Base-by-base conservation (phyloP, 805 yeast genomes). In the Candida xyloterini region DNA sequence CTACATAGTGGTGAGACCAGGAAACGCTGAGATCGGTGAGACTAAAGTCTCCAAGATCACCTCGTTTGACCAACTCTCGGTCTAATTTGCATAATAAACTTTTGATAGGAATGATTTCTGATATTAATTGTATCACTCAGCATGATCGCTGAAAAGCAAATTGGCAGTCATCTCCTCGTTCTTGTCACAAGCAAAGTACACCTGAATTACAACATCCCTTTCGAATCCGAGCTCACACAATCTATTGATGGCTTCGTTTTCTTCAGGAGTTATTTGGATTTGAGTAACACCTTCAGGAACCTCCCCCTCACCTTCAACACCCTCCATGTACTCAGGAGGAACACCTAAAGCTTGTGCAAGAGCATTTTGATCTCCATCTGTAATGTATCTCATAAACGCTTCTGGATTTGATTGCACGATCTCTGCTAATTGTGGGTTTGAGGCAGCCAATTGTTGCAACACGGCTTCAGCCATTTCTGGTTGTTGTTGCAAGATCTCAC, bases 91-190 rank as follows among this genome's bases (percentile, higher is more conserved):
- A 26, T 23, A 29, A 35, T 35, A 29, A 14, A 22, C 23, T 18
- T 14, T 21, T 15, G 15, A 7, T 15, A 20, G n/a, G 10, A 4
- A 23, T 6, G n/a, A 23, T 23, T 21, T 8, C 18, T 20, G 20
- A 18, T 30, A 38, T 31, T 38, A 38, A 34, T 30, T 38, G 35
- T 37, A 38, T 40, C 44, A 55, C 27, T 60, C 65, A 36, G 66
- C 64, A 43, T 74, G 76, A 45, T 76, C 82, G 56, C 73, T 75
- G 57, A 93, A 85, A 53, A 93, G 71, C 57, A 88, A 78, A 67
- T 93, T 93, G 15, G 98, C 99, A 30, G 99, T 89, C 55, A 87
- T 76, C 69, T 91, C 96, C 68, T 93, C 99, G 65, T 93, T 88
- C 68, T 89, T 91, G 57, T 93, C 99, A 65, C 99, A 93, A 29